Percentiles rank a stretch among this genome's conserved stretches.
phyloP scores from a whole-genome alignment of 805 yeast genomes.

The Ogataea nakhonphanomensis region DNA sequence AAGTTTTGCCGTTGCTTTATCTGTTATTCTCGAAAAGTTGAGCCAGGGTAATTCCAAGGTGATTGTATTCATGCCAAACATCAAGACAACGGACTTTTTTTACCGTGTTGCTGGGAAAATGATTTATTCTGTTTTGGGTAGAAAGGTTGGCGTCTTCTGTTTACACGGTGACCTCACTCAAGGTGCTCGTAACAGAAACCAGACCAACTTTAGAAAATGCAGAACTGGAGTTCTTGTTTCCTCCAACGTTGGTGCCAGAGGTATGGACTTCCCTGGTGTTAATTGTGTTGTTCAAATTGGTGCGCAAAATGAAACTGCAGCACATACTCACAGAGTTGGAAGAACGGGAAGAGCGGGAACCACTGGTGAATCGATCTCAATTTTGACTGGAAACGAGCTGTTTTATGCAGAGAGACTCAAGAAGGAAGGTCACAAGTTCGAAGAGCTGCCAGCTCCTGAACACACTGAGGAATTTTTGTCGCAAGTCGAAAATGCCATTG shows the following conservation, averaged over 20 bases:
- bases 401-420: slow-evolving; percentile 51
- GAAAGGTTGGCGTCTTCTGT: slow-evolving; percentile 14
- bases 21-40: slow-evolving; percentile 41
- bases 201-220: slow-evolving; percentile 32
- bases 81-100: slow-evolving; percentile 60
- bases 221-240: slow-evolving; percentile 63
- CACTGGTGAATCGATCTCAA: slow-evolving; percentile 66
- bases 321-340: slow-evolving; percentile 90
- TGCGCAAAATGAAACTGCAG: slow-evolving; percentile 68
- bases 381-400: slow-evolving; percentile 53
- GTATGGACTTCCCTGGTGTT: slow-evolving; percentile 91
- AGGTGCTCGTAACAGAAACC: slow-evolving; percentile 45
- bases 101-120: slow-evolving; percentile 36
- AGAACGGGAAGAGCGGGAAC: slow-evolving; percentile 94
- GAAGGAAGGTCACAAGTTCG: slow-evolving; percentile 53
- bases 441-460: slow-evolving; percentile 39
- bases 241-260: slow-evolving; percentile 94
- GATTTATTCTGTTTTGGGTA: slow-evolving; percentile 12
- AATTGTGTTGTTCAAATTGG: slow-evolving; percentile 82
- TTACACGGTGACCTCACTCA: slow-evolving; percentile 79
- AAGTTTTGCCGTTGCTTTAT: slow-evolving; percentile 54
- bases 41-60: slow-evolving; percentile 57
- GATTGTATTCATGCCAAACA: slow-evolving; percentile 79
- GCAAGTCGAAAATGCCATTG: not conserved
- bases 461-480: slow-evolving; percentile 30